phyloP scores from a whole-genome alignment of 2,329 filamentous ascomycete species.

The Botryosphaeria dothidea region DNA sequence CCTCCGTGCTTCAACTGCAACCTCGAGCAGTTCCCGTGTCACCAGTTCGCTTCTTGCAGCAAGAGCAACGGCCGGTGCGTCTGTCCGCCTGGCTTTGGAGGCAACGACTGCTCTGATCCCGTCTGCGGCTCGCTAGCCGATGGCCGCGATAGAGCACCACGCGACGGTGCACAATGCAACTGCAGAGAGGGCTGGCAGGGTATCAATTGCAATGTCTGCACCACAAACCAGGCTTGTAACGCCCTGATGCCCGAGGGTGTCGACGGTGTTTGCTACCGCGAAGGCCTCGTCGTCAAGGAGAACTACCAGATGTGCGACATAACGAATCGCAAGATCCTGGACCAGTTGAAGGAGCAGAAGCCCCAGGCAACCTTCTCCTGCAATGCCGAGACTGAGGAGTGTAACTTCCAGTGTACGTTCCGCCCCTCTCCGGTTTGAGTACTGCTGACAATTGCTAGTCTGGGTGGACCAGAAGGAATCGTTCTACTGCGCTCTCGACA shows the following conservation, averaged over 20 bases:
- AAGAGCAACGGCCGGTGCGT: slow-evolving; percentile 88
- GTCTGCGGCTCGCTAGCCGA: slow-evolving; percentile 87
- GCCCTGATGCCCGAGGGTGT: slow-evolving; percentile 80
- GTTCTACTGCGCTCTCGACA: slow-evolving; percentile 89
- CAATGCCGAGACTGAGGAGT: slow-evolving; percentile 70
- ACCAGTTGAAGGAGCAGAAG: slow-evolving; percentile 78
- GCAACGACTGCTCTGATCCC: slow-evolving; percentile 88
- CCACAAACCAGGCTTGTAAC: slow-evolving; percentile 78
- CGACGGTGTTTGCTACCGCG: slow-evolving; percentile 87
- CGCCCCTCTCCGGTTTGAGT: background rate
- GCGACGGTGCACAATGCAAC: slow-evolving; percentile 67
- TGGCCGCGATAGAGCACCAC: slow-evolving; percentile 74
- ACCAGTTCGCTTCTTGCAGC: slow-evolving; percentile 88
- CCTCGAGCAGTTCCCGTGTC: slow-evolving; percentile 85
- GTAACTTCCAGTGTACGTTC: slow-evolving; percentile 87
- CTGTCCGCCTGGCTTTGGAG: slow-evolving; percentile 89
- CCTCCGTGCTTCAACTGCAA: slow-evolving; percentile 98
- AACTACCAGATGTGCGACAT: slow-evolving; percentile 99
- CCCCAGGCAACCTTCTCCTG: slow-evolving; percentile 96
- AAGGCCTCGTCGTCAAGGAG: slow-evolving; percentile 85
- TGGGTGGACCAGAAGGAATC: slow-evolving; percentile 95
- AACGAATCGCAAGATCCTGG: slow-evolving; percentile 90
- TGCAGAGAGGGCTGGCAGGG: slow-evolving; percentile 94
- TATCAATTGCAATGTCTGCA: slow-evolving; percentile 96
- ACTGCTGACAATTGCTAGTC: slow-evolving; percentile 56